Evolutionary conservation across 106 monocot species (phyloP).

Genomic region (Posidonia australis): DNA sequence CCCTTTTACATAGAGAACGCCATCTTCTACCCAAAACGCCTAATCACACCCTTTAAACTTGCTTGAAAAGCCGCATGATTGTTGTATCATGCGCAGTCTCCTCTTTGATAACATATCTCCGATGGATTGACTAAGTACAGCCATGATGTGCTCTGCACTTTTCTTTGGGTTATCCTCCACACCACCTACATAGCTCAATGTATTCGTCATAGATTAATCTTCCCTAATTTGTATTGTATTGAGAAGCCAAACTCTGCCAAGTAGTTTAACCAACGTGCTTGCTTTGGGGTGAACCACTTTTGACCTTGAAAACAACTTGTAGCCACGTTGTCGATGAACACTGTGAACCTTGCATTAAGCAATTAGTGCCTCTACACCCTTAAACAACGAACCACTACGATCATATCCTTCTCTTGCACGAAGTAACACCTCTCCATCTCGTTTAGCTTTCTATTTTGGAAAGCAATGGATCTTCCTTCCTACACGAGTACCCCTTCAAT

Average conservation of each 20-base stretch:
- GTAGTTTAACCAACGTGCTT: no score
- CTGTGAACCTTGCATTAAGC: no score
- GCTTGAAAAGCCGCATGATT: neutral
- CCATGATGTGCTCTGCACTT: neutral
- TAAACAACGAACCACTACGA: neutral
- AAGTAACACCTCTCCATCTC: no score
- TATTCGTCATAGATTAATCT: neutral
- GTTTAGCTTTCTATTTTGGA: no score
- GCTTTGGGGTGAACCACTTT: no score
- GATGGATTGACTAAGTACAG: no score
- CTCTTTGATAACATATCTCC: neutral
- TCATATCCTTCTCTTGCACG: neutral
- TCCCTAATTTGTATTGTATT: no score
- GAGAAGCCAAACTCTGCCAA: no score
- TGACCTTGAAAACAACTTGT: slow-evolving; percentile 1
- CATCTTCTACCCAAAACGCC: slow-evolving; percentile 6
- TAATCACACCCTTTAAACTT: neutral
- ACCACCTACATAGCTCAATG: neutral
- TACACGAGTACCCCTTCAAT: neutral
- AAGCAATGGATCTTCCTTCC: neutral
- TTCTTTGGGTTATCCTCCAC: no score
- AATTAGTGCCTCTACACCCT: neutral
- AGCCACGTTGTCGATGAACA: no score
- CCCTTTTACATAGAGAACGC: neutral
- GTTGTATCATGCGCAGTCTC: neutral